Evolutionary conservation across 345 rosid species (phyloP), one percentile per base, ranked within the genome.

Genomic region (Brassica cretica): DNA sequence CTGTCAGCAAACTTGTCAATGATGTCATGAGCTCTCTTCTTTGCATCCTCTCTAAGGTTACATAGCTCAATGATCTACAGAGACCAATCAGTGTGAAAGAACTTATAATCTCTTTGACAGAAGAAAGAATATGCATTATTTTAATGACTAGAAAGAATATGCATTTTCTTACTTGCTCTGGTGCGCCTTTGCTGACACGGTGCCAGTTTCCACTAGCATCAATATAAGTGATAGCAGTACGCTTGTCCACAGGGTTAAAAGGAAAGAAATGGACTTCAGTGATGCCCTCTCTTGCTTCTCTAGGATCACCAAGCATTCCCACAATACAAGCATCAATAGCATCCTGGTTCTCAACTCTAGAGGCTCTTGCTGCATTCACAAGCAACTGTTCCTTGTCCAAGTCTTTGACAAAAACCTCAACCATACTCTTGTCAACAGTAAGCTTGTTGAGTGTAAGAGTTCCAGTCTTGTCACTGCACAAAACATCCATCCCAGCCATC

Each of bases 401-500:
- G 68, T 89, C 91, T 76, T 88, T 91, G 4, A 68, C 80, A 60
- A 89, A 91, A 11, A 89, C 93, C 89, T 91, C 97, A 75, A 91
- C 77, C 89, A 91, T 76, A 83, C 77, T 85, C 67, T 75, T 91
- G 80, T 91, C 97, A 18, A 91, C 97, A 0, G 97, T 91, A 64
- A 91, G 94, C 82, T 89, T 91, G 88, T 91, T 91, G 55, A 91
- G 94, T 10, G 97, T 91, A 19, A 91, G 94, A 71, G 97, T 91
- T 64, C 97, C 92, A 10, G 97, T 91, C 85, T 91, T 91, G 82
- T 91, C 97, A 75, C 97, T 89, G 37, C 97, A 91, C 19, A 89
- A 82, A 16, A 91, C 97, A 81, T 91, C 93, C 92, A 91, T 91
- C 56, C 97, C 97, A 35, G 97, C 94, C 97, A 91, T 91, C 77